Percentiles rank a stretch among this genome's conserved stretches.
Evolutionary conservation across 2,329 filamentous ascomycete species (phyloP).

Genomic region (Beauveria varroae): DNA sequence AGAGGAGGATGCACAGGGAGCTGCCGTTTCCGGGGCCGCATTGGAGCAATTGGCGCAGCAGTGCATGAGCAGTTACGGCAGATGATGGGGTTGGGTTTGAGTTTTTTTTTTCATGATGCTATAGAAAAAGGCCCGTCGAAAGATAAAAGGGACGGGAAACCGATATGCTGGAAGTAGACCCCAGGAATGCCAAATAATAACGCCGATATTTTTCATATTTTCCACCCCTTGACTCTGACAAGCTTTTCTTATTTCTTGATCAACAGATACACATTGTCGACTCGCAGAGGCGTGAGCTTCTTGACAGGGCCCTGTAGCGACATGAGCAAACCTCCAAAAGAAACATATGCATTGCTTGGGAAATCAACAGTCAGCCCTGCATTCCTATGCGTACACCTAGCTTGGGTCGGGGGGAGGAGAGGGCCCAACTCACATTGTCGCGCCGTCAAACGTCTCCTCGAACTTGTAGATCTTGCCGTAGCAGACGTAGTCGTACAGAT

Average conservation of each 20-base stretch:
- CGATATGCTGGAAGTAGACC: not conserved
- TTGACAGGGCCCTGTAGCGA: slow-evolving; percentile 90
- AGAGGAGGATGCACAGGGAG: slow-evolving; percentile 64
- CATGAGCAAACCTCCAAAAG: slow-evolving; percentile 86
- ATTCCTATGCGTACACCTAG: too few relatives aligned
- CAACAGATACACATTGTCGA: slow-evolving; percentile 89
- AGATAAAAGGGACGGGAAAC: not conserved
- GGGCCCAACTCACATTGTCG: slow-evolving; percentile 64
- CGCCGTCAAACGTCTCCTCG: slow-evolving; percentile 69
- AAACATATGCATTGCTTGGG: slow-evolving; percentile 81
- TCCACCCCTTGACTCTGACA: not conserved
- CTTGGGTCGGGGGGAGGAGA: too few relatives aligned
- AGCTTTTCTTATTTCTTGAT: slow-evolving; percentile 68
- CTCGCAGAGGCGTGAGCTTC: slow-evolving; percentile 84
- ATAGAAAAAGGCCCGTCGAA: not conserved
- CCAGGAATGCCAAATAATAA: slow-evolving; percentile 2
- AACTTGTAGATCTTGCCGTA: slow-evolving; percentile 86
- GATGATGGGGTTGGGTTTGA: not conserved
- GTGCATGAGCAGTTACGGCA: not conserved
- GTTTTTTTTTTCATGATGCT: not conserved
- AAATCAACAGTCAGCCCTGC: not conserved
- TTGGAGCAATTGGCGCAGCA: slow-evolving; percentile 26
- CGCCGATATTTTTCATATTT: not conserved
- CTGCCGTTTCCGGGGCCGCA: slow-evolving; percentile 73
- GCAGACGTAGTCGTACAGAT: slow-evolving; percentile 83